A percentile compares a stretch with the other conserved stretches of the same genome.
phyloP scores from a whole-genome alignment of 306 rosid genomes.

The Lotus japonicus region DNA sequence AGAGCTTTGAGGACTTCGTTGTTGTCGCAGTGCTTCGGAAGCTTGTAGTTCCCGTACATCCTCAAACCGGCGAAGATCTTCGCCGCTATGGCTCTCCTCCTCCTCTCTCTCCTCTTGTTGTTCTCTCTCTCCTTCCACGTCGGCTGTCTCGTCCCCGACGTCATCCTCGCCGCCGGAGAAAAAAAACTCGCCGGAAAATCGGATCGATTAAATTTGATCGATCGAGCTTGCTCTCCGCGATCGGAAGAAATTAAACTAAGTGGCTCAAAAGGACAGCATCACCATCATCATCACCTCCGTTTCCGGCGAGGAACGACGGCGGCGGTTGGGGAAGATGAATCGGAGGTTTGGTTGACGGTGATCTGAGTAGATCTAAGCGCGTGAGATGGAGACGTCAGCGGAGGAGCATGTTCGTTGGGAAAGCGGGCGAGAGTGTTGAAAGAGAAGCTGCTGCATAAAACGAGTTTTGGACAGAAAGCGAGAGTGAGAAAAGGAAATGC shows the following conservation, averaged over 20 bases:
- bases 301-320: background rate
- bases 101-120: conserved; percentile 76
- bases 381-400: background rate
- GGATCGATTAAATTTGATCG: background rate
- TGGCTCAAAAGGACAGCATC: background rate
- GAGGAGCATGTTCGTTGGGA: background rate
- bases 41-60: conserved; percentile 80
- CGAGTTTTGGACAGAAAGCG: background rate
- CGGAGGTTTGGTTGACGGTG: background rate
- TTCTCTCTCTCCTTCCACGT: conserved; percentile 93
- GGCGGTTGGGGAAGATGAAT: background rate
- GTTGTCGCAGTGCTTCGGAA: conserved; percentile 91
- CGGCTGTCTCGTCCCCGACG: conserved; percentile 73
- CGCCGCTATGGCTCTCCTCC: conserved; percentile 77
- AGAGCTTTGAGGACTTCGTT: conserved; percentile 95
- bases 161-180: conserved; percentile 38
- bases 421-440: conserved; percentile 12
- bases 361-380: conserved; percentile 35
- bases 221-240: background rate
- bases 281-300: too few relatives aligned
- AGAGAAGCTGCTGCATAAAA: background rate
- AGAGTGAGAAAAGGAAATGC: background rate
- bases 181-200: background rate
- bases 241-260: background rate
- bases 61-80: conserved; percentile 82